Evolutionary conservation across 495 filamentous ascomycete genomes (phyloP), one percentile per base, ranked within the genome.

Genomic region (Articulospora tetracladia): DNA sequence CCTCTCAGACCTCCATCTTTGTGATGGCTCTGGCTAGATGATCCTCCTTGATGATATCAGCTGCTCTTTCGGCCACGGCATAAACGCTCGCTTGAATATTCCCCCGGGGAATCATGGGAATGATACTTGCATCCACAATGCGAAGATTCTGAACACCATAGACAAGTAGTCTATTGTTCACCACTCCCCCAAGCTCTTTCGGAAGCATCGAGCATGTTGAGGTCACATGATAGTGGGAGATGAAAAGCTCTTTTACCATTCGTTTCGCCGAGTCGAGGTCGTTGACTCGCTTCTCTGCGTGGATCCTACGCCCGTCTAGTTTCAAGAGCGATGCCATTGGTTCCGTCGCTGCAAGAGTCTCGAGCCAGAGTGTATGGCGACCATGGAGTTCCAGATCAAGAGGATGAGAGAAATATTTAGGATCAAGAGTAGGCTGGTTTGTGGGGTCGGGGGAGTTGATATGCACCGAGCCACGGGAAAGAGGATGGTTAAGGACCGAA

Each of bases 121-220:
- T 83, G 10, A 82, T 75, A 10, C 74, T 79, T 15, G 82, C 84
- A 70, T 87, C 85, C 0, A 87, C 84, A 12, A 86, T 82, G 53
- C 84, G 72, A 61, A 86, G 60, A 8, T 80, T 75, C n/a, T 76
- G 67, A 0, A 81, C 76, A 0, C 80, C 80, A n/a, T 80, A 75
- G 0, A 86, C 79, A 53, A 77, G 73, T n/a, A 84, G 63, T 32
- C 75, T 69, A 19, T 78, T 74, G 62, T 81, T 82, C 0, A 81
- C 79, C 1, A 86, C 79, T 12, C 75, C 66, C 27, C 70, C 70
- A 19, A 57, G 11, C 10, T 63, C 53, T 41, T 47, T 68, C 26
- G 77, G 62, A 23, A 73, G 67, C 28, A 65, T 55, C 0, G 50
- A 22, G 23, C 57, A 53, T 1, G 68, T 75, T 10, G 73, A 70